phyloP scores from a whole-genome alignment of 495 filamentous ascomycete genomes.

The Pseudotulostoma volvatum region DNA sequence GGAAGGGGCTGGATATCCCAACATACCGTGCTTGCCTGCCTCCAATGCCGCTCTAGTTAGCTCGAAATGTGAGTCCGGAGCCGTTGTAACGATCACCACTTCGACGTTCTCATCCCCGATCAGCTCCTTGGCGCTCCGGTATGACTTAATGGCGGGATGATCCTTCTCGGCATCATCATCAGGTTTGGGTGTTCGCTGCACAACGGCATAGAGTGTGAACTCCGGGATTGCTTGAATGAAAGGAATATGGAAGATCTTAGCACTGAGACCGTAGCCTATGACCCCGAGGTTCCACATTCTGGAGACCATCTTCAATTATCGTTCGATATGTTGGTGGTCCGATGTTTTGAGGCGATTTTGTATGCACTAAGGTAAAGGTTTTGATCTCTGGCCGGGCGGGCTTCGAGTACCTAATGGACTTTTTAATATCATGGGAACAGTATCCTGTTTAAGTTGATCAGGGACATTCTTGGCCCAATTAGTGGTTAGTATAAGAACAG shows the following conservation, averaged over 20 bases:
- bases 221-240: conserved; percentile 50
- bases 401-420: too few relatives aligned
- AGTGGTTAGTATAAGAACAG: too few relatives aligned
- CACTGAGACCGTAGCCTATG: conserved; percentile 61
- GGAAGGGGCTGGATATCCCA: not conserved
- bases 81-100: conserved; percentile 58
- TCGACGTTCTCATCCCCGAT: conserved; percentile 50
- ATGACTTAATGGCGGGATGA: conserved; percentile 47
- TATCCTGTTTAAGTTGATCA: too few relatives aligned
- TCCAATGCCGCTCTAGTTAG: conserved; percentile 50
- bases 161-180: conserved; percentile 50
- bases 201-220: conserved; percentile 57
- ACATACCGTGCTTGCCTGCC: conserved; percentile 55
- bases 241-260: conserved; percentile 83
- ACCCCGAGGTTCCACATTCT: conserved; percentile 41
- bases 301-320: conserved; percentile 29
- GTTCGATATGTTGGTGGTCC: too few relatives aligned
- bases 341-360: not conserved
- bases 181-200: conserved; percentile 57
- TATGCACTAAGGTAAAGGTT: not conserved
- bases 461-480: too few relatives aligned
- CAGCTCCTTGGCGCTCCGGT: conserved; percentile 43
- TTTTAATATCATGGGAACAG: too few relatives aligned
- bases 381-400: too few relatives aligned
- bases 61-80: conserved; percentile 57